Evolutionary conservation across 352 stramenopile species (phyloP), one percentile per base, ranked within the genome.

Genomic region (Globisporangium parvum): DNA sequence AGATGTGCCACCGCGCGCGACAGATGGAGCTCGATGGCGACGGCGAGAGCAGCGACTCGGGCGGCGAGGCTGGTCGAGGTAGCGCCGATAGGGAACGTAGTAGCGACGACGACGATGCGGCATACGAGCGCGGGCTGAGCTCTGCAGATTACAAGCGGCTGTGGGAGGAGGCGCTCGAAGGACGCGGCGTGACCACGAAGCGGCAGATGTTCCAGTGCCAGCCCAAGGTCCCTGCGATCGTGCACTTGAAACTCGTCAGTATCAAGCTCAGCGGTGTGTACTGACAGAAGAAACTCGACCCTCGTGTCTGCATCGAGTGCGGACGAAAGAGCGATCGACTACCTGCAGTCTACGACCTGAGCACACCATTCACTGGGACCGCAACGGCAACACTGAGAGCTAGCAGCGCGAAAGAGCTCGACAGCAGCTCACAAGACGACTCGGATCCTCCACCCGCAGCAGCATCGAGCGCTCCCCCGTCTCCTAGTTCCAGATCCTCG

Each of bases 221-320:
- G 5, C 74, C 66, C 2, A 55, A 61, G 15, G 35, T 78, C 5
- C 77, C 77, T 17, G 39, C 49, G 28, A 66, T 65, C 2, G 41
- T 62, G 1, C 51, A 77, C 17, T 55, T 88, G 14, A 73, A 70
- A 44, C 58, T 88, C 5, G 54, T 72, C 5, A 54, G 49, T 11
- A 70, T 88, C 24, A 60, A 69, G 20, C 59, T 88, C 20, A 59
- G 57, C n/a, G 77, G 77, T 42, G 53, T 79, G 48, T 71, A 80
- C 37, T 52, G 49, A 1, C 62, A 82, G 46, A 85, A 80, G 49
- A 75, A 73, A 10, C 65, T 71, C 0, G 77, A 88, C 37, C 79
- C 75, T 53, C 77, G 74, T n/a, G 63, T 85, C 14, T 64, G 55
- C 21, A 62, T 88, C 35, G 75, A 84, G 45, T 84, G 75, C 41